These are phyloP conservation scores for Mytilinidion resinicola DNA, from an alignment of 495 filamentous ascomycete genomes.

Conservation along the genomic window DNA sequence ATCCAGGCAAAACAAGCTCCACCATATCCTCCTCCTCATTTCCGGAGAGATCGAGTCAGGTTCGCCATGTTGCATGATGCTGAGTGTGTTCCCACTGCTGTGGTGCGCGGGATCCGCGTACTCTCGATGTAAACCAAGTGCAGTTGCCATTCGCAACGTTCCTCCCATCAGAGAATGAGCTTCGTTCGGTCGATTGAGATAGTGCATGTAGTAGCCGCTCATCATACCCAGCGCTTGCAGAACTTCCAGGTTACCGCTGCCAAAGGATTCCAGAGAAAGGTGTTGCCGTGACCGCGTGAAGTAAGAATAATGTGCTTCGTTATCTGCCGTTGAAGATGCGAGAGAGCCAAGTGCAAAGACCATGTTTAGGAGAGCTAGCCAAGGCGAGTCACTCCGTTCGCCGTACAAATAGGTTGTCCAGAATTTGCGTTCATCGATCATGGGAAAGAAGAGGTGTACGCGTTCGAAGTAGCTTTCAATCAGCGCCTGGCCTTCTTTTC, in stretches of 20 bases:
- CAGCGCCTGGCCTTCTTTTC: slow-evolving; percentile 42
- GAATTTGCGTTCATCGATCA: slow-evolving; percentile 71
- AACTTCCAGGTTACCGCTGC: slow-evolving; percentile 62
- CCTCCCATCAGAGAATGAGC: slow-evolving; percentile 62
- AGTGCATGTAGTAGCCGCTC: slow-evolving; percentile 74
- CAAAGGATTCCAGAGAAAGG: slow-evolving; percentile 60
- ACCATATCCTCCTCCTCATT: slow-evolving; percentile 68
- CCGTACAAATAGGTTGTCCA: slow-evolving; percentile 64
- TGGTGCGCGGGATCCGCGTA: slow-evolving; percentile 43
- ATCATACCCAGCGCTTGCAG: slow-evolving; percentile 66
- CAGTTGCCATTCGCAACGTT: slow-evolving; percentile 62
- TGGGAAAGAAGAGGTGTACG: slow-evolving; percentile 67
- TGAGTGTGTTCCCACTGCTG: slow-evolving; percentile 8
- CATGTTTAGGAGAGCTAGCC: slow-evolving; percentile 73
- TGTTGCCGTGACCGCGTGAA: slow-evolving; percentile 65
- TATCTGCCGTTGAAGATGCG: slow-evolving; percentile 60
- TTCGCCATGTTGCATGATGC: slow-evolving; percentile 17
- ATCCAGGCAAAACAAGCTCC: slow-evolving; percentile 73
- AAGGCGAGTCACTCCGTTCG: slow-evolving; percentile 61
- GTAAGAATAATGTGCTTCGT: slow-evolving; percentile 65
- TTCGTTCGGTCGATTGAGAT: slow-evolving; percentile 71
- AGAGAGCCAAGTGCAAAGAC: slow-evolving; percentile 76
- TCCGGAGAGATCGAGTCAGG: slow-evolving; percentile 44
- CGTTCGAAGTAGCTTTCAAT: slow-evolving; percentile 74
- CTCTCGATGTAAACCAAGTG: slow-evolving; percentile 71